Percentiles rank a stretch among this genome's conserved stretches.
phyloP scores from a whole-genome alignment of 2,329 filamentous ascomycete genomes.

The Pseudocercospora ulei region DNA sequence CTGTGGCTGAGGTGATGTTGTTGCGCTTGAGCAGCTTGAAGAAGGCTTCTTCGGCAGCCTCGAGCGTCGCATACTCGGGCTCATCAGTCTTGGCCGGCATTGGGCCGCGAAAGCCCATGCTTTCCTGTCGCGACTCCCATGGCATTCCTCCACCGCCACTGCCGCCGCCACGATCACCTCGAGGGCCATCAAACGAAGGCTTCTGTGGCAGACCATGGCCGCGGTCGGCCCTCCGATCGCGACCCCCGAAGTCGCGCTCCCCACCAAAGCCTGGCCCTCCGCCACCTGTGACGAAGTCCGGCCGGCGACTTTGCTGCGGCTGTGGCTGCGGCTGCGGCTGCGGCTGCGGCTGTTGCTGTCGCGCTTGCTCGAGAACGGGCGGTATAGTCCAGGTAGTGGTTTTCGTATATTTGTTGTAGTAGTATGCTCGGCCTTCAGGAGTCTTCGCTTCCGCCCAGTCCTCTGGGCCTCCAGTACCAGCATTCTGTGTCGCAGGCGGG shows the following conservation, averaged over 20 bases:
- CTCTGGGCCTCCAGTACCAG: slow-evolving; percentile 15
- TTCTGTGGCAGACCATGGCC: slow-evolving; percentile 40
- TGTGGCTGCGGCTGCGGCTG: not conserved
- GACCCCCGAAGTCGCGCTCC: slow-evolving; percentile 25
- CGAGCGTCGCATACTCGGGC: slow-evolving; percentile 65
- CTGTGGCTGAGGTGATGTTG: slow-evolving; percentile 82
- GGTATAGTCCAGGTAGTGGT: slow-evolving; percentile 94
- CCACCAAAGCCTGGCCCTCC: slow-evolving; percentile 27
- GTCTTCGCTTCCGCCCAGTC: slow-evolving; percentile 83
- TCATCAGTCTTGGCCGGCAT: slow-evolving; percentile 33
- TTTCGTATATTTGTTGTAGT: slow-evolving; percentile 82
- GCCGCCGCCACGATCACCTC: slow-evolving; percentile 22
- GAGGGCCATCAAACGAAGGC: slow-evolving; percentile 30
- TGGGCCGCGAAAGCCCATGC: slow-evolving; percentile 31
- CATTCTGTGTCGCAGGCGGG: slow-evolving; percentile 54
- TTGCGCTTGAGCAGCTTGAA: slow-evolving; percentile 77
- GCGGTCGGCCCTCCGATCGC: slow-evolving; percentile 22
- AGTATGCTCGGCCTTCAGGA: slow-evolving; percentile 82
- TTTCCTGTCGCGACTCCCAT: slow-evolving; percentile 31
- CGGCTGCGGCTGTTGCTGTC: slow-evolving; percentile 17
- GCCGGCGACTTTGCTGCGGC: slow-evolving; percentile 20
- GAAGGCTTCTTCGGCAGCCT: slow-evolving; percentile 90
- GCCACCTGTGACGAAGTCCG: slow-evolving; percentile 51
- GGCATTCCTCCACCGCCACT: slow-evolving; percentile 26
- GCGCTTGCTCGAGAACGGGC: slow-evolving; percentile 19